Evolutionary conservation across 306 rosid species (phyloP).

Genomic region (Inga leiocalycina): DNA sequence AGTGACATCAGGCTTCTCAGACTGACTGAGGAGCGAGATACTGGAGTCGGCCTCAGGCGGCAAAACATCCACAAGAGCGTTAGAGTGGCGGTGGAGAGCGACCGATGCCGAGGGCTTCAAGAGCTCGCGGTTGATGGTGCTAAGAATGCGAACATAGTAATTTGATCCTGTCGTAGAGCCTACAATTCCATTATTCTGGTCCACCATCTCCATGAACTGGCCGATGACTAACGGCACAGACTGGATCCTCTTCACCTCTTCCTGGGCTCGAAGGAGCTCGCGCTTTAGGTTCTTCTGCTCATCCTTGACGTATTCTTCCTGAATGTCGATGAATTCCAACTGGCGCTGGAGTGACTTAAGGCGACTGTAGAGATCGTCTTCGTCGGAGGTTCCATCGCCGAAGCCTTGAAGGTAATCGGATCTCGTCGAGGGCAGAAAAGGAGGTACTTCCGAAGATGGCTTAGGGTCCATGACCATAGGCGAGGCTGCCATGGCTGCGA

Average conservation of each 20-base stretch:
- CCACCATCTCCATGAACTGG: slow-evolving; percentile 99
- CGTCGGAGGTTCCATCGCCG: slow-evolving; percentile 54
- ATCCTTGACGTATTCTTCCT: slow-evolving; percentile 92
- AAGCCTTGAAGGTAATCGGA: slow-evolving; percentile 55
- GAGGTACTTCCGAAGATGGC: slow-evolving; percentile 67
- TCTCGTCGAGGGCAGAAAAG: slow-evolving; percentile 54
- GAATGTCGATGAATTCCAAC: slow-evolving; percentile 87
- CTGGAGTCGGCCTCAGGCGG: slow-evolving; percentile 99
- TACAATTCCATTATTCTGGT: slow-evolving; percentile 89
- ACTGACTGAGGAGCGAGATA: slow-evolving; percentile 94
- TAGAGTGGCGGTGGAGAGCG: slow-evolving; percentile 95
- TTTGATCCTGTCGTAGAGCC: slow-evolving; percentile 99
- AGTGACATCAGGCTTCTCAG: slow-evolving; percentile 98
- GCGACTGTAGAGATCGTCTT: slow-evolving; percentile 87
- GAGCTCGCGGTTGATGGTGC: slow-evolving; percentile 92
- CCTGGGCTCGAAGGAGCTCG: slow-evolving; percentile 93
- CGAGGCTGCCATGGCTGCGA: slow-evolving; percentile 67
- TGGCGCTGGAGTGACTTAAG: slow-evolving; percentile 80
- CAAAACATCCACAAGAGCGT: slow-evolving; percentile 93
- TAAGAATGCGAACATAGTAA: slow-evolving; percentile 88
- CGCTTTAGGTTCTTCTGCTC: slow-evolving; percentile 97
- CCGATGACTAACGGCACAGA: slow-evolving; percentile 97
- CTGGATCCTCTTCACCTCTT: slow-evolving; percentile 96
- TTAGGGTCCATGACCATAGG: slow-evolving; percentile 81
- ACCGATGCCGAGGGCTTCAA: slow-evolving; percentile 95